Conservation (phyloP, 352 stramenopile species). For the Pythium folliculosum region DNA sequence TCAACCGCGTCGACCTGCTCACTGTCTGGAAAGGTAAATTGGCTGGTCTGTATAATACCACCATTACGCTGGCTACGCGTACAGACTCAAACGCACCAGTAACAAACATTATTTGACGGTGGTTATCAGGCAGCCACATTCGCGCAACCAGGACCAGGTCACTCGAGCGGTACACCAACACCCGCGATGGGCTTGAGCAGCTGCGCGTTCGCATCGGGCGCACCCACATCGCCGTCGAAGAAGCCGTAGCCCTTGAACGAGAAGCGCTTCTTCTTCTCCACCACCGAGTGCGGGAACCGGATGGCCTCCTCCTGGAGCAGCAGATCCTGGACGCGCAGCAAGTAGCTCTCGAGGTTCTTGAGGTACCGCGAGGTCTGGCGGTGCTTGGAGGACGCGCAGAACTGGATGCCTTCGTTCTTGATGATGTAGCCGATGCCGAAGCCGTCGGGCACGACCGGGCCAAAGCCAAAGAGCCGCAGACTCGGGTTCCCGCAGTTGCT, state of each 20-base stretch:
- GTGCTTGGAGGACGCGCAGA: constrained; percentile 83
- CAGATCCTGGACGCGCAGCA: constrained; percentile 78
- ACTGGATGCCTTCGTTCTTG: constrained; percentile 93
- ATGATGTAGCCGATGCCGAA: constrained; percentile 98
- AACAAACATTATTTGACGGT: too few relatives aligned
- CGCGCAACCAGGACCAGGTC: not conserved
- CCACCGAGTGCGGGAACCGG: constrained; percentile 69
- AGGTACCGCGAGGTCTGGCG: constrained; percentile 83
- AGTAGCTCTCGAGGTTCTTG: constrained; percentile 79
- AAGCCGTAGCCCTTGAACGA: constrained; percentile 82
- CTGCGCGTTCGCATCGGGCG: constrained; percentile 9
- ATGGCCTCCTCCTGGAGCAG: constrained; percentile 79
- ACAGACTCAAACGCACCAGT: too few relatives aligned
- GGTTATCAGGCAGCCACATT: too few relatives aligned
- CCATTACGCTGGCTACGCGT: too few relatives aligned
- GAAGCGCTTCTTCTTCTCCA: constrained; percentile 40
- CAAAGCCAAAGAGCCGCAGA: constrained; percentile 94
- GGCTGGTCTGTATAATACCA: too few relatives aligned
- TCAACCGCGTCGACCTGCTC: too few relatives aligned
- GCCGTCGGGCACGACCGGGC: constrained; percentile 91
- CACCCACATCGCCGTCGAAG: constrained; percentile 49
- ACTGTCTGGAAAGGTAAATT: too few relatives aligned
- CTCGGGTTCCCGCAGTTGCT: too few relatives aligned
- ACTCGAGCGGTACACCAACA: constrained; percentile 27
- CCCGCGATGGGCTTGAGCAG: constrained; percentile 29